Conservation (phyloP, 331 rosid species). For the Acacia pycnantha region DNA sequence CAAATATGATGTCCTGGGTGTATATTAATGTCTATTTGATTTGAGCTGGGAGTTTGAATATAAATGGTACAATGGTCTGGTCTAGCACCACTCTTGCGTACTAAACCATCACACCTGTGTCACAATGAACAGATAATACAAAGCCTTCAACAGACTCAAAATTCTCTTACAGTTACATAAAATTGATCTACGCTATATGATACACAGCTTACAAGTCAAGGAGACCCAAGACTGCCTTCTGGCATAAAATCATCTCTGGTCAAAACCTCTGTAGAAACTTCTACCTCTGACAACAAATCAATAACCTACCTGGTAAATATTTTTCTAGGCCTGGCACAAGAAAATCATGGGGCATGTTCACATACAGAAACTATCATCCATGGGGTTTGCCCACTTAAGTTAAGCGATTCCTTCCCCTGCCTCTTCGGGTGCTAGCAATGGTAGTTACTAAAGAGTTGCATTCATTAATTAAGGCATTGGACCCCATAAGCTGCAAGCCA, state of each 20-base stretch:
- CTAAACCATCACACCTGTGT: constrained; percentile 10
- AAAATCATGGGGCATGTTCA: constrained; percentile 20
- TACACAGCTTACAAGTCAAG: constrained; percentile 9
- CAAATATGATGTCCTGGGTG: not conserved
- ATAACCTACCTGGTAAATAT: constrained; percentile 21
- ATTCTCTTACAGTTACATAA: constrained; percentile 31
- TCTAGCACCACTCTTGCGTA: constrained; percentile 8
- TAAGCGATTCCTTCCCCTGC: constrained; percentile 57
- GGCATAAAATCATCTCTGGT: constrained; percentile 20
- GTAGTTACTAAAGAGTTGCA: constrained; percentile 45
- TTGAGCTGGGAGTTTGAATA: constrained; percentile 12
- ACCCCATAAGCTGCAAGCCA: constrained; percentile 78
- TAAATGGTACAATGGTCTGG: constrained; percentile 20
- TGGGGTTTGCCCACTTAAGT: constrained; percentile 27
- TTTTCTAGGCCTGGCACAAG: constrained; percentile 18
- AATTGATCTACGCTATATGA: constrained; percentile 11
- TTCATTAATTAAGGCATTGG: constrained; percentile 41
- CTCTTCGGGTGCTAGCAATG: constrained; percentile 60
- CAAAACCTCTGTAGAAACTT: constrained; percentile 6
- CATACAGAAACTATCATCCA: constrained; percentile 3
- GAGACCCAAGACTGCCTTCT: constrained; percentile 24
- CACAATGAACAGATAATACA: constrained; percentile 20
- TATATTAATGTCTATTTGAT: constrained; percentile 20
- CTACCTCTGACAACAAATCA: constrained; percentile 26
- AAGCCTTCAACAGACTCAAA: constrained; percentile 22